Conservation (phyloP, 140 eudicot genomes). For the Flaveria floridana region DNA sequence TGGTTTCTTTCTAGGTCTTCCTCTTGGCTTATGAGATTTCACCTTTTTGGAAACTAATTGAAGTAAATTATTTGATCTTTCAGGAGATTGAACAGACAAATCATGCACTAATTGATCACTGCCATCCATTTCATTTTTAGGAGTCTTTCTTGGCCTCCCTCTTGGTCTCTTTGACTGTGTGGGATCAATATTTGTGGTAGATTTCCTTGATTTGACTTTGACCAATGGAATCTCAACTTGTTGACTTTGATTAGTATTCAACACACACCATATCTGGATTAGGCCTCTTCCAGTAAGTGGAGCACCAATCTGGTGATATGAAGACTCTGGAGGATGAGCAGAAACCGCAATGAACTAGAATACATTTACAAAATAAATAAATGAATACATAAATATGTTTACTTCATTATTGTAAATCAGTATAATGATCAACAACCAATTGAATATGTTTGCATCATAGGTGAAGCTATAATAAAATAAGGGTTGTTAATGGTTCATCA, state of each 20-base stretch:
- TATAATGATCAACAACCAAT: slow-evolving; percentile 12
- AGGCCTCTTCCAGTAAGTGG: slow-evolving; percentile 89
- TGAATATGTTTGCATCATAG: neutral
- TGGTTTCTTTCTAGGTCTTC: slow-evolving; percentile 39
- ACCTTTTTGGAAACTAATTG: slow-evolving; percentile 18
- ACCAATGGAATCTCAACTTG: slow-evolving; percentile 30
- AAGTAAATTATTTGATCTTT: slow-evolving; percentile 22
- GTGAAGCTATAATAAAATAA: neutral
- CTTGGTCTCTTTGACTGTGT: slow-evolving; percentile 40
- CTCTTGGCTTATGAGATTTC: slow-evolving; percentile 26
- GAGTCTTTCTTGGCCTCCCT: slow-evolving; percentile 66
- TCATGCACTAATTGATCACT: slow-evolving; percentile 10
- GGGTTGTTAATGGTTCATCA: neutral
- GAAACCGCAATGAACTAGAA: slow-evolving; percentile 86
- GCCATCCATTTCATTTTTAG: slow-evolving; percentile 17
- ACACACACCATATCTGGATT: slow-evolving; percentile 82
- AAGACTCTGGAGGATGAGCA: slow-evolving; percentile 96
- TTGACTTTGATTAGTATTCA: slow-evolving; percentile 42
- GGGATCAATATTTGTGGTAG: slow-evolving; percentile 21
- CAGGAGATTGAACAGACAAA: slow-evolving; percentile 18
- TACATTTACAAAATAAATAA: slow-evolving; percentile 6
- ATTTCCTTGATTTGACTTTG: slow-evolving; percentile 33
- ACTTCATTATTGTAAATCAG: slow-evolving; percentile 4
- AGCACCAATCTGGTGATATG: slow-evolving; percentile 83
- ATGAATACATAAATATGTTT: slow-evolving; percentile 12